Base-by-base conservation (phyloP, 23 red algal species). In the Gracilariopsis chorda region DNA sequence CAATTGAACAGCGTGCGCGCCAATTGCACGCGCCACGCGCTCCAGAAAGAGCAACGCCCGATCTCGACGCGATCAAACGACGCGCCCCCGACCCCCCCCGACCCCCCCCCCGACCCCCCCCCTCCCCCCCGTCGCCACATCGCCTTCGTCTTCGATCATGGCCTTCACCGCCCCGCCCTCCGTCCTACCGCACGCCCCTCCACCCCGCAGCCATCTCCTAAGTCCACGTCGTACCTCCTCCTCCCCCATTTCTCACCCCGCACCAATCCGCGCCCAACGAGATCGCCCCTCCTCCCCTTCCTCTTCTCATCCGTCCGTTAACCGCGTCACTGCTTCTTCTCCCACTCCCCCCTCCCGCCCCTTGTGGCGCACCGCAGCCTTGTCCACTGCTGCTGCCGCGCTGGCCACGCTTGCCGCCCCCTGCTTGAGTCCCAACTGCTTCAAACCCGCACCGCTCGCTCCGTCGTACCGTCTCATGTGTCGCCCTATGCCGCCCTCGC, bases 401-500 rank as follows among this genome's bases (percentile, higher is more conserved):
- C 21, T 71, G 7, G 82, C 82, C 3, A 65, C 82, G 14, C 68
- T 69, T 51, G 44, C 43, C 7, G 1, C 62, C 33, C 58, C 62
- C n/a, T 68, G 6, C 27, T 86, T 25, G 41, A 51, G 44, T 17
- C 40, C 20, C 11, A 53, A 34, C 62, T 43, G 19, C 40, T 46
- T 34, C 29, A 34, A 13, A 11, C 41, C 14, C 41, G 3, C 30
- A 19, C 21, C 23, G 24, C 48, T 3, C 33, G 5, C 19, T 74
- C 33, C 51, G 73, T 16, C 17, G 45, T 29, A 78, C 23, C 21
- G 51, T 19, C 64, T 48, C 37, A 63, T 23, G 84, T 82, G 28
- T 56, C 63, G 35, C 92, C 82, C 21, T n/a, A n/a, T n/a, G n/a
- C n/a, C n/a, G 92, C 39, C 3, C 14, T 80, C 16, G 92, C 92